A percentile compares a stretch with the other conserved stretches of the same genome.
These are phyloP conservation scores for Calonectria hongkongensis DNA, from an alignment of 2,329 filamentous ascomycete species.

Conservation along the genomic window DNA sequence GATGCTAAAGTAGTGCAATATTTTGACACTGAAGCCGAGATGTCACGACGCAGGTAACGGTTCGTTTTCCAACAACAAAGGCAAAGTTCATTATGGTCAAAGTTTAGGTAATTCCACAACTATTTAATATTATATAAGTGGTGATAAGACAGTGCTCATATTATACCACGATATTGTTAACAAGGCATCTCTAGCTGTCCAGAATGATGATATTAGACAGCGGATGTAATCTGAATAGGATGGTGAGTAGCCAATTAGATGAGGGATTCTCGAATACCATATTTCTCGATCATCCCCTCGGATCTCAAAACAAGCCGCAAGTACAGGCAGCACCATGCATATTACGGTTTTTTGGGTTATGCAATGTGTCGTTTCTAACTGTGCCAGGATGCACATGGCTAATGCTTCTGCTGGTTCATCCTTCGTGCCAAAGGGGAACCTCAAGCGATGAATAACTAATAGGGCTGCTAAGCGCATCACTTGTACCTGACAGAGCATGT, in stretches of 20 bases:
- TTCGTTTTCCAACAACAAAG: no score
- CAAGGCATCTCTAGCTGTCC: neutral
- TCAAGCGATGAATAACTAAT: slow-evolving; percentile 52
- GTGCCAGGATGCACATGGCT: slow-evolving; percentile 48
- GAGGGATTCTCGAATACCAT: neutral
- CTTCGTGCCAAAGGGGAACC: slow-evolving; percentile 47
- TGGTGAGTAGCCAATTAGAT: neutral
- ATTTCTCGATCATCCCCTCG: neutral
- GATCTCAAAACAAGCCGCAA: neutral
- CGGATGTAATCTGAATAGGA: neutral
- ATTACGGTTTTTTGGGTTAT: slow-evolving; percentile 45
- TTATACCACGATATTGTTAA: no score
- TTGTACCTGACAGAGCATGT: slow-evolving; percentile 56
- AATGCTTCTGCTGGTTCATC: slow-evolving; percentile 46
- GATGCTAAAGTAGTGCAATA: no score
- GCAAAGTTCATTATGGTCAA: no score
- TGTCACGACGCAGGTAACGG: no score
- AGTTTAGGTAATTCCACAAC: no score
- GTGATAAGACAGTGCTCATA: no score
- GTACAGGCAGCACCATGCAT: slow-evolving; percentile 49
- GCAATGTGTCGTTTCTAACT: slow-evolving; percentile 48
- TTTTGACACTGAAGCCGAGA: no score
- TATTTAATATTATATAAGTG: no score
- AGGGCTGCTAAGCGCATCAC: slow-evolving; percentile 50
- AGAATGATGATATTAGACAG: neutral